These are phyloP conservation scores for Beauveria sp. DNA, from an alignment of 2,329 filamentous ascomycete species.

Conservation along the genomic window DNA sequence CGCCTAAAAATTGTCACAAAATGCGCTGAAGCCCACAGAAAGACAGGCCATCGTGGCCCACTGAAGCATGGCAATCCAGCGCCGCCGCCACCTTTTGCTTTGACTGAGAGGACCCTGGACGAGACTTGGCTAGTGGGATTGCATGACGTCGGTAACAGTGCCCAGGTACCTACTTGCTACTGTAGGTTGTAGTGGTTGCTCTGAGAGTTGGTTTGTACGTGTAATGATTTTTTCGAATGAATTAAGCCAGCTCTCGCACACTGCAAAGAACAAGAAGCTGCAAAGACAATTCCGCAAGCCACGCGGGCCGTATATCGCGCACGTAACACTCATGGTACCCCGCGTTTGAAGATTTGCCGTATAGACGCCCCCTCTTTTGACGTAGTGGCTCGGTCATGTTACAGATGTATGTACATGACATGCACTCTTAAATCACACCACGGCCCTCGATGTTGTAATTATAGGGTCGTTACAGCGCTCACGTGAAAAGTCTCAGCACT, in stretches of 20 bases:
- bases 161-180: neutral
- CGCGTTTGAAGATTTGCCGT: conserved; percentile 1
- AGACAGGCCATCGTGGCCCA: conserved; percentile 5
- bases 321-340: neutral
- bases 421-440: neutral
- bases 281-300: neutral
- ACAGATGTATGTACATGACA: conserved; percentile 6
- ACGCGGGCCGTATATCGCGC: neutral
- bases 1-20: neutral
- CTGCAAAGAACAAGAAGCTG: neutral
- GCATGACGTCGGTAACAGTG: neutral
- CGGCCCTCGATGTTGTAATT: too few species aligned
- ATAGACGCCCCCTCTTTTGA: conserved; percentile 4
- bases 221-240: neutral
- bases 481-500: neutral
- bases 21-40: neutral
- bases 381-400: neutral
- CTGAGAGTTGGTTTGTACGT: neutral
- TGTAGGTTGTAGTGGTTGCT: neutral
- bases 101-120: neutral
- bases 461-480: too few species aligned
- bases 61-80: neutral
- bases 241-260: neutral
- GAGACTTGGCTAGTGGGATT: neutral
- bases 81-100: neutral